Evolutionary conservation across 805 yeast genomes (phyloP).

Genomic region (Kodamaea lidongshanica): DNA sequence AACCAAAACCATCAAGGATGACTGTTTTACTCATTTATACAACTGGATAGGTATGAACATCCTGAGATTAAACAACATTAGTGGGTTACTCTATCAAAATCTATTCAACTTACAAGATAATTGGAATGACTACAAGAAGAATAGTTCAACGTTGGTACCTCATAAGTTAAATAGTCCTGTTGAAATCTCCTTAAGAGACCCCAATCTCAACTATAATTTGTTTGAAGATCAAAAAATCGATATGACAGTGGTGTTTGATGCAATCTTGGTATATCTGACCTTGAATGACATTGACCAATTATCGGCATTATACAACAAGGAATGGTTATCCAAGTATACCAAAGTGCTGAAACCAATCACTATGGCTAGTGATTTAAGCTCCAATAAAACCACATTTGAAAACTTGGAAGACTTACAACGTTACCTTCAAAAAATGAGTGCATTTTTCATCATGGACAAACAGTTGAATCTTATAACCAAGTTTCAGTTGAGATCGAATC

Average conservation of each 20-base stretch:
- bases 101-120: conserved; percentile 50
- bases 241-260: conserved; percentile 72
- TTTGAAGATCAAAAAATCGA: conserved; percentile 46
- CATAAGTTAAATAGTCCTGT: conserved; percentile 82
- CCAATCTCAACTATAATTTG: conserved; percentile 43
- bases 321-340: conserved; percentile 64
- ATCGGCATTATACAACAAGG: conserved; percentile 58
- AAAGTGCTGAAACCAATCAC: conserved; percentile 62
- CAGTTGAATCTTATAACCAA: conserved; percentile 59
- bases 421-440: conserved; percentile 58
- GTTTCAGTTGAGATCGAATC: conserved; percentile 54
- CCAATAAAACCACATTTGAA: conserved; percentile 18
- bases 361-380: conserved; percentile 15
- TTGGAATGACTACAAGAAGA: conserved; percentile 49
- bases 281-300: conserved; percentile 60
- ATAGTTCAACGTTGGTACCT: conserved; percentile 38
- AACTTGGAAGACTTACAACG: conserved; percentile 39
- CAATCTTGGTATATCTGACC: conserved; percentile 73
- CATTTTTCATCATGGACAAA: conserved; percentile 73
- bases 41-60: conserved; percentile 61
- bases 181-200: conserved; percentile 68
- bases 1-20: conserved; percentile 65
- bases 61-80: conserved; percentile 51
- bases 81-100: conserved; percentile 50
- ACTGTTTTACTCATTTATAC: conserved; percentile 58